These are phyloP conservation scores for Diospyros kaki DNA, from an alignment of 148 eudicot genomes.

Conservation along the genomic window DNA sequence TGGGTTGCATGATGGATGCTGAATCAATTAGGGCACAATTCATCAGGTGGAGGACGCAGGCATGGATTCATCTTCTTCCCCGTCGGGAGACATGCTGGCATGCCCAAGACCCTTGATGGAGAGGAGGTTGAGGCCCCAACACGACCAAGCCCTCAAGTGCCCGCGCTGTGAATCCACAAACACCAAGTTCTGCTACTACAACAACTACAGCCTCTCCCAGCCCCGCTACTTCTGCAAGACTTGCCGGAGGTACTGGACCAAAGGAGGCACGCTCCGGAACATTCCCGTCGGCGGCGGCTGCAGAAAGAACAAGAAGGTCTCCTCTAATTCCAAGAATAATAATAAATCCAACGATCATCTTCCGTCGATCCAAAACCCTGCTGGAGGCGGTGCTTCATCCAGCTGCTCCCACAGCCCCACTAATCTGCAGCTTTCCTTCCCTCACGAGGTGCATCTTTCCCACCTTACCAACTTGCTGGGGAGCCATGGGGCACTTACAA, in stretches of 20 bases:
- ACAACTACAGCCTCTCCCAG: slow-evolving; percentile 85
- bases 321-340: slow-evolving; percentile 27
- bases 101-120: slow-evolving; percentile 67
- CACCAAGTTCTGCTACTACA: slow-evolving; percentile 93
- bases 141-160: slow-evolving; percentile 69
- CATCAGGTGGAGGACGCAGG: slow-evolving; percentile 25
- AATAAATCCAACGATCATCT: slow-evolving; percentile 19
- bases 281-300: slow-evolving; percentile 91
- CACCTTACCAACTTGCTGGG: slow-evolving; percentile 35
- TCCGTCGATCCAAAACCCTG: not conserved
- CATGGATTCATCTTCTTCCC: slow-evolving; percentile 46
- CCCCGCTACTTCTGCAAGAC: slow-evolving; percentile 91
- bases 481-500: slow-evolving; percentile 28
- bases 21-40: slow-evolving; percentile 24
- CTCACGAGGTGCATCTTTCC: slow-evolving; percentile 42
- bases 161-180: slow-evolving; percentile 80
- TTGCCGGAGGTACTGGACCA: slow-evolving; percentile 88
- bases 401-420: slow-evolving; percentile 25
- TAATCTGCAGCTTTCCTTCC: slow-evolving; percentile 56
- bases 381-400: slow-evolving; percentile 3
- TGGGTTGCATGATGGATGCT: no score
- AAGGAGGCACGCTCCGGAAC: slow-evolving; percentile 81
- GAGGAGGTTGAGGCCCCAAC: slow-evolving; percentile 67
- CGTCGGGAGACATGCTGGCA: slow-evolving; percentile 55
- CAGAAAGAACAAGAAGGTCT: slow-evolving; percentile 69